Percentiles rank a stretch among this genome's conserved stretches.
phyloP scores from a whole-genome alignment of 768 basidiomycete species.

The Pholiota microspora region DNA sequence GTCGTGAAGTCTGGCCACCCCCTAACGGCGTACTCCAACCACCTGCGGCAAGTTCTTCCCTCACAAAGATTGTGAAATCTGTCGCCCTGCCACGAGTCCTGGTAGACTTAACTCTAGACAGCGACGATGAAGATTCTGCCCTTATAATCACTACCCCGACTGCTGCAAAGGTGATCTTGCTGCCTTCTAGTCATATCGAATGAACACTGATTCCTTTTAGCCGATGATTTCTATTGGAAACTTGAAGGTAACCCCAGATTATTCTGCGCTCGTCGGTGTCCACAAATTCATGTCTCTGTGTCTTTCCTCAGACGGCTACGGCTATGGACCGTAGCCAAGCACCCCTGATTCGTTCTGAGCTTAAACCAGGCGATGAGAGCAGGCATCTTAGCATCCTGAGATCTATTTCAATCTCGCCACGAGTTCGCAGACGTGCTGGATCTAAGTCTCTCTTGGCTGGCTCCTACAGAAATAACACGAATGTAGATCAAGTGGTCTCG shows the following conservation, averaged over 20 bases:
- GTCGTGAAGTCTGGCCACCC: background rate
- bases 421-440: background rate
- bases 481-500: background rate
- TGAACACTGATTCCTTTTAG: background rate
- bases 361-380: background rate
- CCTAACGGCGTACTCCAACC: too few species aligned
- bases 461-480: background rate
- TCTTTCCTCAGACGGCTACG: too few species aligned
- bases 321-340: background rate
- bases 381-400: background rate
- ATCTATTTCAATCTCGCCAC: background rate
- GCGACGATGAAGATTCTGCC: background rate
- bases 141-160: background rate
- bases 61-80: too few species aligned
- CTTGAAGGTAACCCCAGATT: background rate
- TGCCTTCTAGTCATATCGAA: background rate
- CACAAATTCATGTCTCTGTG: too few species aligned
- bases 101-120: background rate
- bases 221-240: background rate
- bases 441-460: background rate
- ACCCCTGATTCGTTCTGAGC: background rate
- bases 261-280: too few species aligned
- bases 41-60: too few species aligned
- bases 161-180: background rate
- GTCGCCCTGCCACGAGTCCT: too few species aligned